phyloP scores from a whole-genome alignment of 176 grass and related monocot species.

The Puccinellia tenuiflora region DNA sequence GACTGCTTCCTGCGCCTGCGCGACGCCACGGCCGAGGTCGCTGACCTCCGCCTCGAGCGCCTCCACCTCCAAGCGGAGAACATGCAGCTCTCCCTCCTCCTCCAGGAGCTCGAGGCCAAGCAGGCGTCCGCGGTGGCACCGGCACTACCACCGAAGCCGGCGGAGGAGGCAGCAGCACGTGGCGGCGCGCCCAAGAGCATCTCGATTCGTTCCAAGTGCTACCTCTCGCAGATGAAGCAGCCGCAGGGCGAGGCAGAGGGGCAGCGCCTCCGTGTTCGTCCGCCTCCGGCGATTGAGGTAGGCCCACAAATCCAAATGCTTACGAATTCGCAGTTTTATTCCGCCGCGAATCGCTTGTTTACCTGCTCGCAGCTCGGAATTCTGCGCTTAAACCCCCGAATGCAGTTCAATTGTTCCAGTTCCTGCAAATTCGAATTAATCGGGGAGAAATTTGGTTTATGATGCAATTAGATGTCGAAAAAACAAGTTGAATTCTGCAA shows the following conservation, averaged over 20 bases:
- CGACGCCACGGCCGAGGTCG: constrained; percentile 33
- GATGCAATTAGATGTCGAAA: constrained; percentile 10
- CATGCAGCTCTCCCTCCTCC: constrained; percentile 46
- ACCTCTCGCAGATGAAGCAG: constrained; percentile 26
- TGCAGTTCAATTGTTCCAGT: neutral
- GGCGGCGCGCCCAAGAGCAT: constrained; percentile 54
- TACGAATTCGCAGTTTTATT: neutral
- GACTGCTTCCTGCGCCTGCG: constrained; percentile 51
- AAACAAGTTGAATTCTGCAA: neutral
- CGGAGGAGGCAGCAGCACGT: constrained; percentile 23
- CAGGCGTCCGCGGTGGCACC: constrained; percentile 5
- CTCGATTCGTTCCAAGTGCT: constrained; percentile 48
- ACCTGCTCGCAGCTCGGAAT: neutral
- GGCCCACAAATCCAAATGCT: constrained; percentile 6
- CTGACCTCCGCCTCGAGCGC: constrained; percentile 52
- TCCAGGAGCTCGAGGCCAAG: constrained; percentile 42
- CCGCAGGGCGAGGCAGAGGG: constrained; percentile 17
- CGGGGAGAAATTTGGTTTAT: neutral
- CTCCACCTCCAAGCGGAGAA: constrained; percentile 46
- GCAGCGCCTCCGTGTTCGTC: constrained; percentile 45
- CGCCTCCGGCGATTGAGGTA: constrained; percentile 29
- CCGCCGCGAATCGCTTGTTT: neutral
- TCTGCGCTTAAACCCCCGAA: neutral
- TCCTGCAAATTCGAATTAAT: neutral
- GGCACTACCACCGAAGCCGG: constrained; percentile 19